Percentiles rank a stretch among this genome's conserved stretches.
Conservation (phyloP, 2,329 filamentous ascomycete species). For the Saccharata proteae region DNA sequence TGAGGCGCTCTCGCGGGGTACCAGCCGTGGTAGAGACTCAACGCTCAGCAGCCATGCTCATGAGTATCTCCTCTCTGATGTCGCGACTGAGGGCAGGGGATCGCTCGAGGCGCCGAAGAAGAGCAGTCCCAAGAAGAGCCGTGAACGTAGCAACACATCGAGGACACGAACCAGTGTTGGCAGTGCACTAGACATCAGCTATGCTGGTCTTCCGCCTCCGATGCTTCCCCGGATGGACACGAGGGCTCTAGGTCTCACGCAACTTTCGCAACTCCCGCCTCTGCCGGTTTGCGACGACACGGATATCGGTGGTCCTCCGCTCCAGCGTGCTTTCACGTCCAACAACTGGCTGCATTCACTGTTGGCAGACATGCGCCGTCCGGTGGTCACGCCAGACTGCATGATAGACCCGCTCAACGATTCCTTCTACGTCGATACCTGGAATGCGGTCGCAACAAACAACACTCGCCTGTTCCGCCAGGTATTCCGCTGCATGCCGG, state of each 20-base stretch:
- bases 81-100: slow-evolving; percentile 52
- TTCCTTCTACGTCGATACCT: slow-evolving; percentile 74
- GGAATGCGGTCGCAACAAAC: slow-evolving; percentile 78
- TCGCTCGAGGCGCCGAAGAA: slow-evolving; percentile 33
- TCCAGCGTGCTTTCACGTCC: slow-evolving; percentile 38
- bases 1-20: slow-evolving; percentile 35
- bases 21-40: slow-evolving; percentile 58
- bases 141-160: slow-evolving; percentile 20
- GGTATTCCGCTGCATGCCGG: slow-evolving; percentile 94
- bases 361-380: slow-evolving; percentile 56
- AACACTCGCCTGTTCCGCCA: slow-evolving; percentile 90
- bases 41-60: slow-evolving; percentile 49
- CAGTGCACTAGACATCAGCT: slow-evolving; percentile 20
- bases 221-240: slow-evolving; percentile 48
- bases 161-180: slow-evolving; percentile 19
- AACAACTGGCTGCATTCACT: slow-evolving; percentile 36
- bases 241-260: slow-evolving; percentile 54
- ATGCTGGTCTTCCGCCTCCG: slow-evolving; percentile 48
- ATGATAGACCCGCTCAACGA: slow-evolving; percentile 84
- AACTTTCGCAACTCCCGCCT: slow-evolving; percentile 56
- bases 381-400: slow-evolving; percentile 73
- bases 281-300: slow-evolving; percentile 63
- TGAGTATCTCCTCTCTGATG: slow-evolving; percentile 58
- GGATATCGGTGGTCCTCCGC: slow-evolving; percentile 67
- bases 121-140: slow-evolving; percentile 24